Conservation (phyloP, 2,329 filamentous ascomycete genomes). For the Sarocladiaceae sp. region DNA sequence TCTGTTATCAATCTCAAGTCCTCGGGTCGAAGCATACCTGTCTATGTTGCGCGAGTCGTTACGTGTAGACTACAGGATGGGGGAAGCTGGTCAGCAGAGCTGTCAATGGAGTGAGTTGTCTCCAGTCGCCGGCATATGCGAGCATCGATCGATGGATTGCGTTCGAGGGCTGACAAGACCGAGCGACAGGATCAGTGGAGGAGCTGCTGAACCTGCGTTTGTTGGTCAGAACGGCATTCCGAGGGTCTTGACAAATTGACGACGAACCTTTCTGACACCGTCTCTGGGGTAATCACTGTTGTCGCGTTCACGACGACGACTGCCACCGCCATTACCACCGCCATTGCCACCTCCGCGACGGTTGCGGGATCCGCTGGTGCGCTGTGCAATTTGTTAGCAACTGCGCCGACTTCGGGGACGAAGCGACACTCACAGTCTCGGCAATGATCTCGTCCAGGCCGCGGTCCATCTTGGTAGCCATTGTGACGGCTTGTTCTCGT, state of each 20-base stretch:
- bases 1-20: background rate
- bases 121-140: constrained; percentile 24
- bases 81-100: constrained; percentile 30
- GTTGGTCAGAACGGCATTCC: constrained; percentile 8
- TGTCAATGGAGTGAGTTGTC: constrained; percentile 23
- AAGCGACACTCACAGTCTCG: constrained; percentile 34
- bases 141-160: constrained; percentile 25
- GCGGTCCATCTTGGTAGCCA: constrained; percentile 45
- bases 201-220: constrained; percentile 9
- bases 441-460: constrained; percentile 55
- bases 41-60: constrained; percentile 65
- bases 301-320: constrained; percentile 29
- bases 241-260: background rate
- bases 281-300: constrained; percentile 61
- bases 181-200: constrained; percentile 11
- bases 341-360: constrained; percentile 29
- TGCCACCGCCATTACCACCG: constrained; percentile 23
- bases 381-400: constrained; percentile 21
- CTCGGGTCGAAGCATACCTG: constrained; percentile 48
- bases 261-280: constrained; percentile 80
- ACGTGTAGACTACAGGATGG: constrained; percentile 54
- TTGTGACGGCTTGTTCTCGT: constrained; percentile 16
- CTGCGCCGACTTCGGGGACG: constrained; percentile 12
- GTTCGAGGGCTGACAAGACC: constrained; percentile 9
- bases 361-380: constrained; percentile 30